Evolutionary conservation across 2,329 filamentous ascomycete species (phyloP), one percentile per base, ranked within the genome.

Genomic region (Sarocladiaceae sp.): DNA sequence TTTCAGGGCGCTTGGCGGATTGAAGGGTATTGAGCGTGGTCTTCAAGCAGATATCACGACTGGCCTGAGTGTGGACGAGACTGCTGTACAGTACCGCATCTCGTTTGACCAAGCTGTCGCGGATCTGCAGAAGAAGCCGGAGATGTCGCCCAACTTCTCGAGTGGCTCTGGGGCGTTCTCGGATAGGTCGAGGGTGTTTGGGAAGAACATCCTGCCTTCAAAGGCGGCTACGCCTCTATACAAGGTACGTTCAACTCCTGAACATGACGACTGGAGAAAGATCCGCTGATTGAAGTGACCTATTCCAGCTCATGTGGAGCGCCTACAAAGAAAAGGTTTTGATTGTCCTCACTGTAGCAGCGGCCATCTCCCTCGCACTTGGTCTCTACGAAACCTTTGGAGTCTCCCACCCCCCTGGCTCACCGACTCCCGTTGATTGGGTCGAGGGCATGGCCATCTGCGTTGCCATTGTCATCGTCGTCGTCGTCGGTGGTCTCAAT

Each of bases 261-360:
- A 7, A 29, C 26, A 29, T 29, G 13, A 13, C 26, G 13, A 29
- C 13, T 29, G n/a, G n/a, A n/a, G n/a, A n/a, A 29, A 29, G 9
- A 29, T 29, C 26, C 9, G 13, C 26, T 13, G 13, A 7, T 9
- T 7, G 7, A 7, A 29, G 9, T 29, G 26, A 29, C 26, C 26
- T 29, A 13, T 13, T 9, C 7, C 13, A 82, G 54, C 62, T 86
- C 13, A 45, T 45, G 50, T 90, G 85, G 85, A 83, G 88, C 55
- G 84, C 85, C 1, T 88, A 87, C 64, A 88, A 89, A 57, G 85
- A 90, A 63, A 90, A 89, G 55, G 80, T 90, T 10, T 67, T 88
- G 43, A 84, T 88, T 45, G 65, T 88, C 4, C 69, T 88, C 47
- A 83, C 82, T 1, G 70, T 81, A 16, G 84, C 85, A 6, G 85